A percentile compares a stretch with the other conserved stretches of the same genome.
phyloP scores from a whole-genome alignment of 2,329 filamentous ascomycete species.

The Aspergillus amoenus region DNA sequence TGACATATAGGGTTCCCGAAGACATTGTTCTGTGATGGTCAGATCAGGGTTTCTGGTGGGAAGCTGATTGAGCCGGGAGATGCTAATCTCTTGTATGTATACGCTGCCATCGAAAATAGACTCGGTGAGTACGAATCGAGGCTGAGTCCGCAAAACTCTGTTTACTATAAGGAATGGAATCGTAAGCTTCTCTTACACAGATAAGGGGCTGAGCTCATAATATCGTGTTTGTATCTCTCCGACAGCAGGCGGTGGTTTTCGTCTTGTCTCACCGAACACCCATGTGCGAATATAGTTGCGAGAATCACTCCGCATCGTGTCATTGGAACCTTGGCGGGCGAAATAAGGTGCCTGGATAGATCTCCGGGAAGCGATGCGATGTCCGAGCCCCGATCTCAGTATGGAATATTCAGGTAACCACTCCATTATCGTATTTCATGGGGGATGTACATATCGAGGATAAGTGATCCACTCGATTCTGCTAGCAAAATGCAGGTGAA shows the following conservation, averaged over 20 bases:
- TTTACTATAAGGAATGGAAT: background rate
- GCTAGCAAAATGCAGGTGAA: too few relatives aligned
- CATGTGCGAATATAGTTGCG: background rate
- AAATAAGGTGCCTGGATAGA: background rate
- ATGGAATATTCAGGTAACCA: too few relatives aligned
- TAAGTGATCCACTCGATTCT: too few relatives aligned
- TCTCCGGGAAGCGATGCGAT: too few relatives aligned
- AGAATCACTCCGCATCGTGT: background rate
- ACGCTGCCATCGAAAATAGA: background rate
- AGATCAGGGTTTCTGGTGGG: background rate
- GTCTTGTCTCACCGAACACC: background rate
- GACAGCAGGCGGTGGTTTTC: background rate
- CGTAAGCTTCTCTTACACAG: background rate
- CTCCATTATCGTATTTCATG: too few relatives aligned
- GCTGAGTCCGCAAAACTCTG: background rate
- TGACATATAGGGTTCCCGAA: slow-evolving; percentile 19
- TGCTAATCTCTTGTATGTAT: background rate
- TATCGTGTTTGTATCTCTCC: background rate
- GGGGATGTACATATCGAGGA: too few relatives aligned
- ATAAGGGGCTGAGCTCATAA: background rate
- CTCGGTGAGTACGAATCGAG: background rate
- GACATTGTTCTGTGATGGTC: slow-evolving; percentile 12
- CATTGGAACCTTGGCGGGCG: background rate
- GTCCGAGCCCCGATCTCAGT: too few relatives aligned
- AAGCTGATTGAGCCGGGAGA: background rate